Evolutionary conservation across 495 filamentous ascomycete species (phyloP).

Genomic region (Trichoderma asperelloides): DNA sequence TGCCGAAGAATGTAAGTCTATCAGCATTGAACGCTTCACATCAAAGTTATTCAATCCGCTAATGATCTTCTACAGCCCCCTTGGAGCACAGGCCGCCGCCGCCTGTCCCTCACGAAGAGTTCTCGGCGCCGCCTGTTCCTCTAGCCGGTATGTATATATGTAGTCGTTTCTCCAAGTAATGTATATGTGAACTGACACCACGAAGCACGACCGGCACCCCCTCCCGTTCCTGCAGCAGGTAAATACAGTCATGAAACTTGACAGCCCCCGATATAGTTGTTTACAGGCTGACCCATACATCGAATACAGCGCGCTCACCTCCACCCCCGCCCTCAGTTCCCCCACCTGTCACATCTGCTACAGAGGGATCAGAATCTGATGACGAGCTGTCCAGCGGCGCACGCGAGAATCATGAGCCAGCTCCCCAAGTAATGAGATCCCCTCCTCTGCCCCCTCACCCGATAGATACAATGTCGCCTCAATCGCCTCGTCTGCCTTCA

Average conservation of each 20-base stretch:
- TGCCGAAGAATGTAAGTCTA: constrained; percentile 25
- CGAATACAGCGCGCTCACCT: constrained; percentile 44
- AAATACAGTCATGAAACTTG: constrained; percentile 26
- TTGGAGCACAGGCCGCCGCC: constrained; percentile 20
- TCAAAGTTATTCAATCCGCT: constrained; percentile 20
- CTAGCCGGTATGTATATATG: background rate
- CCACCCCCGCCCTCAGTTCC: constrained; percentile 41
- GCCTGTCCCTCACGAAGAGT: background rate
- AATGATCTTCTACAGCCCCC: constrained; percentile 27
- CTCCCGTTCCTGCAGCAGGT: constrained; percentile 62
- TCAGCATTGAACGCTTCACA: background rate
- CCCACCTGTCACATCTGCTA: constrained; percentile 50
- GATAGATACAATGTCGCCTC: constrained; percentile 35
- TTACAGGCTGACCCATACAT: constrained; percentile 16
- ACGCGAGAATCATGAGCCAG: constrained; percentile 27
- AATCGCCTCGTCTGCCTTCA: constrained; percentile 46
- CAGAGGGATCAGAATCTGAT: constrained; percentile 80
- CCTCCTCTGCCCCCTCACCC: constrained; percentile 30
- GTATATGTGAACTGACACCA: constrained; percentile 29
- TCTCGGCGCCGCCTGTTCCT: background rate
- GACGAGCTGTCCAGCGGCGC: constrained; percentile 78
- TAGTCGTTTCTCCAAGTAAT: constrained; percentile 38
- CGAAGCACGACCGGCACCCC: constrained; percentile 55
- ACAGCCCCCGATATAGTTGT: background rate
- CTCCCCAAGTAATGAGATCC: constrained; percentile 23